These are phyloP conservation scores for Fomitopsis palustris DNA, from an alignment of 1,284 basidiomycete species.

Conservation along the genomic window DNA sequence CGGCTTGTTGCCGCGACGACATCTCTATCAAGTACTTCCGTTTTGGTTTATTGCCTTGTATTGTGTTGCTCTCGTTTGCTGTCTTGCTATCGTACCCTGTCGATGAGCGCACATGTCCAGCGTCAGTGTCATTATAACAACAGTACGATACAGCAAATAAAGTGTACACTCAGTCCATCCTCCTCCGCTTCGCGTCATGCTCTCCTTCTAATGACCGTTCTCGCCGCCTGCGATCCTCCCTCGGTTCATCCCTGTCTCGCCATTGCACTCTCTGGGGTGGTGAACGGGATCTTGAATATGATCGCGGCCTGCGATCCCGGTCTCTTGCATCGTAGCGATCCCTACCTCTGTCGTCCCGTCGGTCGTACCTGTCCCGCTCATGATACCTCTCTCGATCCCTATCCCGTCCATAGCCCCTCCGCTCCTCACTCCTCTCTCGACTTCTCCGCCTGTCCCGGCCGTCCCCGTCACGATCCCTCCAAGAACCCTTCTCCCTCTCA, in stretches of 20 bases:
- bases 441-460: conserved; percentile 26
- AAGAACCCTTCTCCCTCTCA: conserved; percentile 27
- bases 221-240: conserved; percentile 31
- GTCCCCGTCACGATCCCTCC: conserved; percentile 39
- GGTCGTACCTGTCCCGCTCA: conserved; percentile 4
- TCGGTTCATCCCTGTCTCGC: conserved; percentile 15
- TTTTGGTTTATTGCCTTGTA: too few relatives aligned
- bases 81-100: not conserved
- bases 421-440: conserved; percentile 21
- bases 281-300: conserved; percentile 32
- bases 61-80: not conserved
- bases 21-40: too few relatives aligned
- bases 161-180: conserved; percentile 22
- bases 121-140: not conserved
- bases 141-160: conserved; percentile 1
- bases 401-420: conserved; percentile 23
- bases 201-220: conserved; percentile 35
- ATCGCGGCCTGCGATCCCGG: conserved; percentile 23
- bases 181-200: conserved; percentile 32
- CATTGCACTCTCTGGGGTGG: conserved; percentile 23
- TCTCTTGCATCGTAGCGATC: conserved; percentile 6
- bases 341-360: conserved; percentile 9
- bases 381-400: conserved; percentile 12
- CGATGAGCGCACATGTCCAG: not conserved
- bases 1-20: not conserved